These are phyloP conservation scores for Penicillium argentinense DNA, from an alignment of 495 filamentous ascomycete genomes.

Conservation along the genomic window DNA sequence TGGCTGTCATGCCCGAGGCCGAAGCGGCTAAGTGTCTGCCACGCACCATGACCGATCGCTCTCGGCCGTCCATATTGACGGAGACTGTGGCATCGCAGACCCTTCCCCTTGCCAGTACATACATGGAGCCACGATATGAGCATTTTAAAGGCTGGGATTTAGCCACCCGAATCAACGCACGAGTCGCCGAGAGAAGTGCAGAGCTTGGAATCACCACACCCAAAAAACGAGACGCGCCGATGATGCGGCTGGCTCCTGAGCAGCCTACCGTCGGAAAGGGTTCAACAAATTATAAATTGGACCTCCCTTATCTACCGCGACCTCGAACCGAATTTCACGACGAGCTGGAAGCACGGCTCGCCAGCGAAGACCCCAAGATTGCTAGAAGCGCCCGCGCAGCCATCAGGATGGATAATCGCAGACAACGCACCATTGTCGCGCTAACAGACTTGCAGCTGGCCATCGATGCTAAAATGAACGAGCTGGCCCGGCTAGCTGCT, in stretches of 20 bases:
- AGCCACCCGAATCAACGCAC: constrained; percentile 34
- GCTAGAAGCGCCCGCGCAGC: background rate
- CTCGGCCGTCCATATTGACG: constrained; percentile 51
- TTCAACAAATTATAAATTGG: too few species aligned
- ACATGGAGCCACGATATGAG: constrained; percentile 12
- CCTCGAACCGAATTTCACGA: constrained; percentile 19
- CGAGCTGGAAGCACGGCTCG: constrained; percentile 5
- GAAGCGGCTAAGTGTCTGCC: constrained; percentile 55
- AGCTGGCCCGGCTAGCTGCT: background rate
- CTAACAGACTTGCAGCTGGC: too few species aligned
- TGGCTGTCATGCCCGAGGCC: constrained; percentile 56
- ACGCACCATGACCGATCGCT: constrained; percentile 48
- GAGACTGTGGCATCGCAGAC: constrained; percentile 54
- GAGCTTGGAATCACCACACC: constrained; percentile 28
- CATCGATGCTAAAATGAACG: background rate
- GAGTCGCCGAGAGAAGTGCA: constrained; percentile 31
- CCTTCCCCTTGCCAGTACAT: constrained; percentile 44
- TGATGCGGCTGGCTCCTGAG: too few species aligned
- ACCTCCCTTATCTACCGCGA: constrained; percentile 24
- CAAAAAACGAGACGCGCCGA: constrained; percentile 7
- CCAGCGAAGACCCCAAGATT: background rate
- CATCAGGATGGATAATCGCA: background rate
- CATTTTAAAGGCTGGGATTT: constrained; percentile 30
- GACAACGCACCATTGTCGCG: too few species aligned
- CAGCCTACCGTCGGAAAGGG: too few species aligned